Evolutionary conservation across 1,284 basidiomycete genomes (phyloP).

Genomic region (Sporisorium reilianum): DNA sequence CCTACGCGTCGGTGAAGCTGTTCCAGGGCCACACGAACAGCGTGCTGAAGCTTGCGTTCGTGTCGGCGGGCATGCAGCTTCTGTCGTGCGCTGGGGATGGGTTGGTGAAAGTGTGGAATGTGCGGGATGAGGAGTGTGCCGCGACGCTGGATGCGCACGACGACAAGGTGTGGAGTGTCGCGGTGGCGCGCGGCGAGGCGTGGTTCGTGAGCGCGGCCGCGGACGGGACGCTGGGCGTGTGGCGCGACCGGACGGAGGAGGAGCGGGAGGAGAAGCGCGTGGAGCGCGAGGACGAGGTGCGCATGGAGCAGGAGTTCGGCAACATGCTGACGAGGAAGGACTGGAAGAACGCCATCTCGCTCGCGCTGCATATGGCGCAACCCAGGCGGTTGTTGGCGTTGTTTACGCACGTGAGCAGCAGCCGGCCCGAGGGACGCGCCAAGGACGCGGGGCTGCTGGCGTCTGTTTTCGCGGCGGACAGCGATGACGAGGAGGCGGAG

Average conservation of each 20-base stretch:
- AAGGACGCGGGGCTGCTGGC: conserved; percentile 3
- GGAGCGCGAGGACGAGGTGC: conserved; percentile 49
- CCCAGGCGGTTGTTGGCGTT: conserved; percentile 86
- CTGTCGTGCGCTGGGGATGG: conserved; percentile 92
- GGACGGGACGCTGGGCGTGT: conserved; percentile 91
- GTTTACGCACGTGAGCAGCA: conserved; percentile 73
- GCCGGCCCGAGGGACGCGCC: conserved; percentile 33
- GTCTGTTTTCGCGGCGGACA: conserved; percentile 7
- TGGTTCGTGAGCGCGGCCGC: conserved; percentile 91
- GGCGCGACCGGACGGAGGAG: conserved; percentile 87
- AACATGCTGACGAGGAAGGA: conserved; percentile 90
- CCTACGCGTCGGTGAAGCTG: conserved; percentile 72
- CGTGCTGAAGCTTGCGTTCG: conserved; percentile 90
- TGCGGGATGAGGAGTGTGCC: conserved; percentile 83
- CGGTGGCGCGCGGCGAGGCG: conserved; percentile 80
- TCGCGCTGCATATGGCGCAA: conserved; percentile 91
- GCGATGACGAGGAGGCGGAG: conserved; percentile 16
- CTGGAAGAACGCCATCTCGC: conserved; percentile 88
- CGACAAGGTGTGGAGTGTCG: conserved; percentile 91
- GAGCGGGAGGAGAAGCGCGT: conserved; percentile 70
- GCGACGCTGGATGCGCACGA: conserved; percentile 95
- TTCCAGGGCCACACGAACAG: conserved; percentile 83
- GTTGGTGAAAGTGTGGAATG: conserved; percentile 94
- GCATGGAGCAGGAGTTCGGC: conserved; percentile 88
- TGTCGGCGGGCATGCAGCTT: conserved; percentile 85